Conservation (phyloP, 2,329 filamentous ascomycete genomes). For the Penicillium sp. region DNA sequence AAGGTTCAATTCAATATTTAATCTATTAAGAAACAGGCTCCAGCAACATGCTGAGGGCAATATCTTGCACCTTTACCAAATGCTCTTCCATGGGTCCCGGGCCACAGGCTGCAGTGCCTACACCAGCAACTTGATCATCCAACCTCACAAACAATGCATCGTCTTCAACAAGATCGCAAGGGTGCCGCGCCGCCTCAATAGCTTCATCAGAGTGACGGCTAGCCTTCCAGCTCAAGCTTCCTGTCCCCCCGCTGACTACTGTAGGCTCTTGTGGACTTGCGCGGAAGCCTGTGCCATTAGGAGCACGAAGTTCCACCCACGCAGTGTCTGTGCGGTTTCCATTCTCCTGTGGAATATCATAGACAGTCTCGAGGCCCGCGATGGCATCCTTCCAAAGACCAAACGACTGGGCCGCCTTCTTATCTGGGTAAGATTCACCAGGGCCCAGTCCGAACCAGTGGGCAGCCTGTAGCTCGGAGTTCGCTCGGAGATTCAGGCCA, state of each 20-base stretch:
- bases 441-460: constrained; percentile 29
- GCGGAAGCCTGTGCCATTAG: constrained; percentile 9
- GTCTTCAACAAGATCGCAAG: constrained; percentile 5
- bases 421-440: constrained; percentile 29
- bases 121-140: constrained; percentile 6
- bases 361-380: constrained; percentile 22
- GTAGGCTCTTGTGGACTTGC: constrained; percentile 1
- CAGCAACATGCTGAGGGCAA: constrained; percentile 3
- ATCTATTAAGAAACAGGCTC: constrained; percentile 4
- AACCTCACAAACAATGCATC: constrained; percentile 4
- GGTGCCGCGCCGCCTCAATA: constrained; percentile 5
- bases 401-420: constrained; percentile 23
- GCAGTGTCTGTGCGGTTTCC: constrained; percentile 26
- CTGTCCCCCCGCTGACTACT: background rate
- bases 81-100: constrained; percentile 6
- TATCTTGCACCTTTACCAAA: constrained; percentile 7
- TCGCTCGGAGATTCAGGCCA: constrained; percentile 20
- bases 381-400: constrained; percentile 20
- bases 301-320: constrained; percentile 18
- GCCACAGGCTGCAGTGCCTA: constrained; percentile 11
- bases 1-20: background rate
- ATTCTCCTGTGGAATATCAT: constrained; percentile 30
- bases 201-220: constrained; percentile 6
- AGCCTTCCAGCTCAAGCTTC: constrained; percentile 5
- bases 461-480: constrained; percentile 12